Evolutionary conservation across 139 green algal genomes (phyloP).

Genomic region (Chlamydomonas asymmetrica): DNA sequence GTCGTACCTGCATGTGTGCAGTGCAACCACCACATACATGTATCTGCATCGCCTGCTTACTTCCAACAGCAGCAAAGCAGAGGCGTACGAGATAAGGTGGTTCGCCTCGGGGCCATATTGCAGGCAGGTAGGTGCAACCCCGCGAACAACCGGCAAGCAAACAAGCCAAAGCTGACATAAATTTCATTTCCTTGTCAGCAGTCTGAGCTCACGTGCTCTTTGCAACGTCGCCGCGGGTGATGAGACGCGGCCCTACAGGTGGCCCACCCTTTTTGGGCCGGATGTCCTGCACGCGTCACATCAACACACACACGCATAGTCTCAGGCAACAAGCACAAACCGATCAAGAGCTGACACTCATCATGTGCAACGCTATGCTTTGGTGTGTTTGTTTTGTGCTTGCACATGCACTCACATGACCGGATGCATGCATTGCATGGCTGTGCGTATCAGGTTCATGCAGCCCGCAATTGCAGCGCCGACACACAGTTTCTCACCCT

Average conservation of each 20-base stretch:
- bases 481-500: too few species aligned
- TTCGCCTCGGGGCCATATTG: too few species aligned
- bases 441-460: background rate
- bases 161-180: too few species aligned
- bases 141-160: too few species aligned
- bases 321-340: background rate
- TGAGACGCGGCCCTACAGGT: slow-evolving; percentile 40
- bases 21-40: too few species aligned
- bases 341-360: too few species aligned
- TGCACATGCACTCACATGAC: background rate
- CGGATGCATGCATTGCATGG: background rate
- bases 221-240: slow-evolving; percentile 42
- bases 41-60: too few species aligned
- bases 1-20: too few species aligned
- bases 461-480: background rate
- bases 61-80: too few species aligned
- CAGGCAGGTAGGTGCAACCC: too few species aligned
- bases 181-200: too few species aligned
- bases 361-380: background rate
- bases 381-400: background rate
- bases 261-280: slow-evolving; percentile 57
- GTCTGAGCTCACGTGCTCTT: slow-evolving; percentile 30
- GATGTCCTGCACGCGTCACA: slow-evolving; percentile 48
- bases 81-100: too few species aligned
- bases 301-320: background rate